These are phyloP conservation scores for Phylloporus sp. DNA, from an alignment of 768 basidiomycete genomes.

Conservation along the genomic window DNA sequence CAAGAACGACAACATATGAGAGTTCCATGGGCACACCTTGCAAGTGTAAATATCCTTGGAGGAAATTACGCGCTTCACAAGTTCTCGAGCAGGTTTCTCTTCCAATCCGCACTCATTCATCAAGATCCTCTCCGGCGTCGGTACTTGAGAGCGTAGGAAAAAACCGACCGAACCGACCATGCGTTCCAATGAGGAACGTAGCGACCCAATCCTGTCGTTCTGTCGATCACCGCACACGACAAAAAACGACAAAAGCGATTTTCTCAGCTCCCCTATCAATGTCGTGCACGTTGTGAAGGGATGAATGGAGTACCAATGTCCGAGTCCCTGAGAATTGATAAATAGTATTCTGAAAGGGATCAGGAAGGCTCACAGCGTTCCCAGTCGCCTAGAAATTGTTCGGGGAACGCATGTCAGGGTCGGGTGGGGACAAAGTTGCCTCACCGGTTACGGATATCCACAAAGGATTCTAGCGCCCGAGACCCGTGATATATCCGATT, in stretches of 20 bases:
- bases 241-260: constrained; percentile 20
- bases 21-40: neutral
- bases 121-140: constrained; percentile 10
- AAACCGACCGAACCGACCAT: neutral
- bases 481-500: neutral
- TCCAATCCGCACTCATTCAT: constrained; percentile 20
- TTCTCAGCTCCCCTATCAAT: constrained; percentile 25
- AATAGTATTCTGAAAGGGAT: no score
- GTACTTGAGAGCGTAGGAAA: constrained; percentile 9
- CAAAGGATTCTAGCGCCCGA: neutral
- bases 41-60: neutral
- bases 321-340: no score
- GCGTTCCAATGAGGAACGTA: constrained; percentile 12
- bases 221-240: constrained; percentile 10
- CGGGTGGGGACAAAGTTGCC: no score
- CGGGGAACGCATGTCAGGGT: no score
- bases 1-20: neutral
- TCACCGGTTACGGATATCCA: no score
- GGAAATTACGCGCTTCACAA: constrained; percentile 10
- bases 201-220: neutral
- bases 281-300: no score
- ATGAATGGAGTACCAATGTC: no score
- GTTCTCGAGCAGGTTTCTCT: constrained; percentile 16
- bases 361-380: no score
- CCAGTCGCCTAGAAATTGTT: no score